phyloP scores from a whole-genome alignment of 2,329 filamentous ascomycete genomes.

The Epichloe elymi region DNA sequence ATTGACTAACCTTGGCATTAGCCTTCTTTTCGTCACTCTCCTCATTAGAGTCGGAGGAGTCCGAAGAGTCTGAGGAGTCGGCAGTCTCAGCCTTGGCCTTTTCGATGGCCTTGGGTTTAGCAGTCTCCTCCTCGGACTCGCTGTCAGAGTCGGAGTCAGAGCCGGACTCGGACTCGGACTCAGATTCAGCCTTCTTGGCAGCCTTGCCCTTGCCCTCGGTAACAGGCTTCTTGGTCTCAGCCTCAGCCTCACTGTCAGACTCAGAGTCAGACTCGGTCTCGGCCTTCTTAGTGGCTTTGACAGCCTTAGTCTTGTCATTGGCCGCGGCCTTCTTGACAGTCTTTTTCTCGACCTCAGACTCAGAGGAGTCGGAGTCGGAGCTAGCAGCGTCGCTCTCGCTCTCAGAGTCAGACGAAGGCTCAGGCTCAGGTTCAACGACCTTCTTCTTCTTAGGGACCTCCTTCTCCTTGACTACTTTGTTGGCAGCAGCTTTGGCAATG shows the following conservation, averaged over 20 bases:
- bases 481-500: constrained; percentile 46
- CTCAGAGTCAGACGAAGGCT: constrained; percentile 27
- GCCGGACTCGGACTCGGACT: constrained; percentile 20
- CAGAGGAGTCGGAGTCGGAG: constrained; percentile 16
- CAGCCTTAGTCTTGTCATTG: constrained; percentile 15
- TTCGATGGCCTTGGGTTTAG: constrained; percentile 11
- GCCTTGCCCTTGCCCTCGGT: constrained; percentile 5
- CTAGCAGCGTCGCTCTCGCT: constrained; percentile 16
- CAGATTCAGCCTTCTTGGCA: constrained; percentile 16
- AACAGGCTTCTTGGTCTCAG: constrained; percentile 18
- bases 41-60: constrained; percentile 18
- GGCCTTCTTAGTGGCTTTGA: constrained; percentile 13
- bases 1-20: constrained; percentile 17
- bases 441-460: constrained; percentile 38
- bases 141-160: constrained; percentile 25
- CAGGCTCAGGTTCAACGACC: constrained; percentile 28
- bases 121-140: constrained; percentile 24
- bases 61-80: constrained; percentile 16
- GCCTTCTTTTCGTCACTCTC: constrained; percentile 11
- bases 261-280: constrained; percentile 15
- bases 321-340: constrained; percentile 8
- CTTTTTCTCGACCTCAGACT: constrained; percentile 22
- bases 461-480: constrained; percentile 31
- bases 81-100: constrained; percentile 15
- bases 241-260: constrained; percentile 26